Evolutionary conservation across 1,139 yeast species (phyloP), one percentile per base, ranked within the genome.

Genomic region (Blastobotrys malaysiensis): DNA sequence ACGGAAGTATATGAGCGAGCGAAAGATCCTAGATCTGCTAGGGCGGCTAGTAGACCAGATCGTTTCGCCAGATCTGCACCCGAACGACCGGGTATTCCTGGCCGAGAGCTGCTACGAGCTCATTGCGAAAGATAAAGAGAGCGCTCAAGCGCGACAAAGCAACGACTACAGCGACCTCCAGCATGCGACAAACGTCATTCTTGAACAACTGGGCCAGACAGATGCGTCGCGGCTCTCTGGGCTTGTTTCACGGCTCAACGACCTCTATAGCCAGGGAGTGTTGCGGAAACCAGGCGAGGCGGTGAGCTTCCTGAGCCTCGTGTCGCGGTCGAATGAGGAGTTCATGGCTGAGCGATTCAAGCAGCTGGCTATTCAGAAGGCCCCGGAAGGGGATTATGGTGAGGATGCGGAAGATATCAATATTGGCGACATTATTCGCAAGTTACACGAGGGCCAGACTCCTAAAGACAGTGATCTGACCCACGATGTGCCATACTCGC

Each of bases 401-500:
- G 49, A 43, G 18, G 51, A 47, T 11, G 9, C 36, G 11, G 44
- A 27, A 3, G 50, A 51, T 4, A 45, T 14, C 20, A 22, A 20
- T 14, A 26, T 20, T 31, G 62, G 61, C 2, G 57, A 56, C 19
- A 55, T 58, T 20, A 46, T 62, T 9, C 52, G 57, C 22, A 43
- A 48, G 44, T n/a, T 62, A 11, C 55, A 53, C 22, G 27, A 43
- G 14, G 20, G 47, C 11, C 64, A 62, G 48, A 57, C 58, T n/a
- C 71, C 72, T 2, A 47, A 75, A 1, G 90, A 86, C 57, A 70
- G 70, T 7, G 77, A 74, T 3, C 76, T 89, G 2, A 63, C 87
- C 51, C 73, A 75, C 13, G 84, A 80, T 59, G 70, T 88, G 4
- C 80, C 86, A 2, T 90, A 80, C 66, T 80, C 88, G 0, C 70